A percentile compares a stretch with the other conserved stretches of the same genome.
These are phyloP conservation scores for Taiwanofungus camphoratus DNA, from an alignment of 1,284 basidiomycete genomes.

Conservation along the genomic window DNA sequence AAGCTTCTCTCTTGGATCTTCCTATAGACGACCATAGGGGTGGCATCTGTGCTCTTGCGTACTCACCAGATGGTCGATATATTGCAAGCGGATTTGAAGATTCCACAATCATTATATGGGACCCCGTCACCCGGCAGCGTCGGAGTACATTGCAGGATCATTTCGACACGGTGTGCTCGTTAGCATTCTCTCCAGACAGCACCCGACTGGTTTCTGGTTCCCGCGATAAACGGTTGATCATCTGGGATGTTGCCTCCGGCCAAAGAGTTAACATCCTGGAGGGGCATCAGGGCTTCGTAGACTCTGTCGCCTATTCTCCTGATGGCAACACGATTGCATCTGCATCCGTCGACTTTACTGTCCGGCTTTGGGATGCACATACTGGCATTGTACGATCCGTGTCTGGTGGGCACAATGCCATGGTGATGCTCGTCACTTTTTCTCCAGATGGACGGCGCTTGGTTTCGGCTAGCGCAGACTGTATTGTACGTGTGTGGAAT, in stretches of 20 bases:
- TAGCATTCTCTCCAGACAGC: slow-evolving; percentile 17
- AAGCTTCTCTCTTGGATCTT: not conserved
- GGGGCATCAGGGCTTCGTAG: slow-evolving; percentile 11
- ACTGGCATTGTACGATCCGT: slow-evolving; percentile 1
- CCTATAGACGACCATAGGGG: not conserved
- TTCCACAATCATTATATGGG: not conserved
- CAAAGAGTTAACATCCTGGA: not conserved
- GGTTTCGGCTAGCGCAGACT: slow-evolving; percentile 13
- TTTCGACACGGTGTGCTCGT: slow-evolving; percentile 7
- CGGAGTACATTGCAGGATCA: slow-evolving; percentile 6
- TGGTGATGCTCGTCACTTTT: slow-evolving; percentile 14
- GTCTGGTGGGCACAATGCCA: slow-evolving; percentile 12
- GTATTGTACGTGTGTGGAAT: slow-evolving; percentile 16
- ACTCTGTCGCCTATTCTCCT: slow-evolving; percentile 13
- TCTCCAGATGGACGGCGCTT: slow-evolving; percentile 16
- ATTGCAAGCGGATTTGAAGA: not conserved
- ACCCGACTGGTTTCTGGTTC: slow-evolving; percentile 12
- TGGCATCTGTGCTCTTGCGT: slow-evolving; percentile 1
- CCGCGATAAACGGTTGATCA: slow-evolving; percentile 1
- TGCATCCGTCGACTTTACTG: slow-evolving; percentile 12
- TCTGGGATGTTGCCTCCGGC: slow-evolving; percentile 2
- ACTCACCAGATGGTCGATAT: slow-evolving; percentile 1
- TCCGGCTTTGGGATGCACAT: slow-evolving; percentile 11
- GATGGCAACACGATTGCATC: slow-evolving; percentile 15
- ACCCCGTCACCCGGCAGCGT: not conserved